Conservation (phyloP, 1,284 basidiomycete genomes). For the Anthracocystis setariae region DNA sequence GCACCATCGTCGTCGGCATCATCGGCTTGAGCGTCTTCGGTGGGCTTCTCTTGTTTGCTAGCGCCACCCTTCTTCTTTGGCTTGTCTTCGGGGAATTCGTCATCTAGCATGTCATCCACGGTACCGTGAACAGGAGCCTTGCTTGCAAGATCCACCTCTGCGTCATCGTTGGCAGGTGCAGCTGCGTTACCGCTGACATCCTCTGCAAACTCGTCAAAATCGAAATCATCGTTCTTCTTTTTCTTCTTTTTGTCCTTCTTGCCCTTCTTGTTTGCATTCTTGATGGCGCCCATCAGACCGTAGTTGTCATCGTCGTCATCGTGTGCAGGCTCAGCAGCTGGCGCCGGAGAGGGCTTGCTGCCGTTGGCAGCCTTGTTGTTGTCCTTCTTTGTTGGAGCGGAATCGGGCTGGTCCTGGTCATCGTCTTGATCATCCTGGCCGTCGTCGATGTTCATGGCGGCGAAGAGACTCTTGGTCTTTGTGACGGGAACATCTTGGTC, state of each 20-base stretch:
- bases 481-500: conserved; percentile 17
- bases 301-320: conserved; percentile 57
- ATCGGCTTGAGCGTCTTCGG: conserved; percentile 17
- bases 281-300: conserved; percentile 57
- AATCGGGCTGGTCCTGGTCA: conserved; percentile 15
- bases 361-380: conserved; percentile 29
- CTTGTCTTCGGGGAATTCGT: conserved; percentile 52
- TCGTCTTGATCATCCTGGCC: conserved; percentile 27
- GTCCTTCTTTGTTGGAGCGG: conserved; percentile 33
- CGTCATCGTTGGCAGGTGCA: conserved; percentile 19
- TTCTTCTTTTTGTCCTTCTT: conserved; percentile 62
- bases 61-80: conserved; percentile 38
- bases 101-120: conserved; percentile 44
- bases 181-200: conserved; percentile 54
- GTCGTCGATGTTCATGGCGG: conserved; percentile 47
- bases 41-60: conserved; percentile 23
- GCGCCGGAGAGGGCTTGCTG: conserved; percentile 23
- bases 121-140: conserved; percentile 50
- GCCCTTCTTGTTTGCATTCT: conserved; percentile 51
- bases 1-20: conserved; percentile 44
- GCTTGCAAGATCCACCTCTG: conserved; percentile 26
- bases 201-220: conserved; percentile 61
- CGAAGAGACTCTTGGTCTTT: conserved; percentile 43
- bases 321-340: conserved; percentile 21
- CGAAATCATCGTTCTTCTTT: conserved; percentile 61